A percentile compares a stretch with the other conserved stretches of the same genome.
These are phyloP conservation scores for Aspergillus puulaauensis DNA, from an alignment of 2,329 filamentous ascomycete species.

Conservation along the genomic window DNA sequence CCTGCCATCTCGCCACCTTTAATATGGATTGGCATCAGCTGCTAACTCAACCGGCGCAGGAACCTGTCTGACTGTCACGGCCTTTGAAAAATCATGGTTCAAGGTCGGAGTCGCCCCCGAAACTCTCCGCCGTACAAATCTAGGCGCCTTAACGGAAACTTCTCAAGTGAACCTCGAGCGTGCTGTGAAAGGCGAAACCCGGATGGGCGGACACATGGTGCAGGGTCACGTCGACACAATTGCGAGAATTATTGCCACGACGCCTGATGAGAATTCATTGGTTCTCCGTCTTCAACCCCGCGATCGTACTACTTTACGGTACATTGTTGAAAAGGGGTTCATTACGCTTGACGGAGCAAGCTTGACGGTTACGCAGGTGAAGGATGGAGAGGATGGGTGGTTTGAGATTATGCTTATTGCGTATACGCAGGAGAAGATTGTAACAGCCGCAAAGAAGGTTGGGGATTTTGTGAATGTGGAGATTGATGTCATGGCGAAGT, in stretches of 20 bases:
- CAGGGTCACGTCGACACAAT: conserved; percentile 96
- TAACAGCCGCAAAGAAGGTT: conserved; percentile 72
- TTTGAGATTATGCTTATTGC: conserved; percentile 96
- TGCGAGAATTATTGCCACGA: conserved; percentile 70
- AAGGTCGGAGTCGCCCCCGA: conserved; percentile 93
- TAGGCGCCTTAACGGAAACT: conserved; percentile 68
- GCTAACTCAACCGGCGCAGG: conserved; percentile 34
- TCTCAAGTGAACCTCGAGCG: conserved; percentile 89
- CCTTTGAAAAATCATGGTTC: conserved; percentile 65
- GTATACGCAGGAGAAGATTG: conserved; percentile 91
- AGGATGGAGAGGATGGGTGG: conserved; percentile 78
- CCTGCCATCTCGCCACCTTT: background rate
- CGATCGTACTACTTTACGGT: conserved; percentile 69
- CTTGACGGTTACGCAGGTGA: conserved; percentile 83
- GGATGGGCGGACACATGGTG: conserved; percentile 98
- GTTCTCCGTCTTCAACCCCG: conserved; percentile 79
- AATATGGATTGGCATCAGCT: background rate
- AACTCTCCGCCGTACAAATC: conserved; percentile 91
- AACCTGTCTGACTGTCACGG: conserved; percentile 90
- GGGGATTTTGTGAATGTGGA: conserved; percentile 89
- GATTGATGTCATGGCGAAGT: conserved; percentile 77
- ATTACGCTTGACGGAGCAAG: conserved; percentile 93
- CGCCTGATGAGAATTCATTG: conserved; percentile 83
- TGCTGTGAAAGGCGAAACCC: conserved; percentile 83
- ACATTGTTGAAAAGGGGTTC: conserved; percentile 95